Conservation (phyloP, 768 basidiomycete species). For the Panaeolus papilionaceus region DNA sequence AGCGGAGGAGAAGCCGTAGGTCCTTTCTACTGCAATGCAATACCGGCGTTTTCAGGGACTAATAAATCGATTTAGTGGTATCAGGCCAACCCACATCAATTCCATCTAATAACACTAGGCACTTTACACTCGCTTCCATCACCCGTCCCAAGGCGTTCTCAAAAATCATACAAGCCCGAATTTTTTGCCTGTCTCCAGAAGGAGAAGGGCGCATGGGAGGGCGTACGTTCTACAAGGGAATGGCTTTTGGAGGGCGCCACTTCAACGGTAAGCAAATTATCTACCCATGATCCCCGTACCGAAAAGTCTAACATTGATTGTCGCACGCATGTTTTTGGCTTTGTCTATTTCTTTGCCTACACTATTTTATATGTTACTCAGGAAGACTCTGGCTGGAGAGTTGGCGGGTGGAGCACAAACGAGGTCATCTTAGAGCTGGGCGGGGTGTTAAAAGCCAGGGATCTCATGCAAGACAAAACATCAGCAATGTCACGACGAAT, state of each 20-base stretch:
- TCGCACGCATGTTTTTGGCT: constrained; percentile 3
- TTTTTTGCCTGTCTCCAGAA: constrained; percentile 73
- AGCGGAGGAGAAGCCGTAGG: constrained; percentile 69
- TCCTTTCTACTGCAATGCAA: constrained; percentile 14
- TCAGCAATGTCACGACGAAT: not conserved
- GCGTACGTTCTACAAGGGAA: constrained; percentile 56
- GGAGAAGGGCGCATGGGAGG: constrained; percentile 66
- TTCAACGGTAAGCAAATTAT: constrained; percentile 20
- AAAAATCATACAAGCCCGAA: constrained; percentile 87
- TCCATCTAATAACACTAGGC: constrained; percentile 82
- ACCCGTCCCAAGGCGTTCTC: constrained; percentile 79
- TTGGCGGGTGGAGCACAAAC: constrained; percentile 55
- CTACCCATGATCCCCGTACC: constrained; percentile 14
- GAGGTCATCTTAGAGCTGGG: constrained; percentile 66
- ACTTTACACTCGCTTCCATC: constrained; percentile 87
- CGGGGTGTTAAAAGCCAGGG: constrained; percentile 60
- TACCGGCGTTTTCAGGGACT: constrained; percentile 8
- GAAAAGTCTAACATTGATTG: constrained; percentile 13
- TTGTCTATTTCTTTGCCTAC: not conserved
- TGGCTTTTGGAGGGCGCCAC: constrained; percentile 57
- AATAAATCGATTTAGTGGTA: constrained; percentile 53
- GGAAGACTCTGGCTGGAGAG: constrained; percentile 32
- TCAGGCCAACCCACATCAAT: constrained; percentile 81
- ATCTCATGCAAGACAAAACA: constrained; percentile 13
- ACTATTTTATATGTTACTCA: constrained; percentile 8